These are phyloP conservation scores for Kluyveromyces siamensis DNA, from an alignment of 805 yeast genomes.

Conservation along the genomic window DNA sequence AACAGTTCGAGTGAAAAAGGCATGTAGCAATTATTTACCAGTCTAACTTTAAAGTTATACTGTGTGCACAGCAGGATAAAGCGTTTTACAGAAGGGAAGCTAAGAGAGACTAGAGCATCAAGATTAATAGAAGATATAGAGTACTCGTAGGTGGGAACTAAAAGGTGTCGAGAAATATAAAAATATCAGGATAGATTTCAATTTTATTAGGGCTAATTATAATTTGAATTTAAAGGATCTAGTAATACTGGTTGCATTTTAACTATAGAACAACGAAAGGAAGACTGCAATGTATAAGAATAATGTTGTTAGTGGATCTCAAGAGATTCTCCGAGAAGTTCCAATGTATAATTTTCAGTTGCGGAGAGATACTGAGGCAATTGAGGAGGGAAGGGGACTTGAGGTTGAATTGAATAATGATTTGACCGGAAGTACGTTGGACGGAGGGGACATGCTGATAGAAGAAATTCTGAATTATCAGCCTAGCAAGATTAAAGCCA, in stretches of 20 bases:
- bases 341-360: conserved; percentile 1
- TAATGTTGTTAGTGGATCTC: not conserved
- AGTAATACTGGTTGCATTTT: not conserved
- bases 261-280: not conserved
- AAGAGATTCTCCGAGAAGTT: not conserved
- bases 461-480: conserved; percentile 8
- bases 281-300: not conserved
- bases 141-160: not conserved
- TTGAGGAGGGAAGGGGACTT: conserved; percentile 3
- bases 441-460: conserved; percentile 8
- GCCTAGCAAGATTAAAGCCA: not conserved
- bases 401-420: conserved; percentile 12
- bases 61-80: not conserved
- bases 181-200: too few species aligned
- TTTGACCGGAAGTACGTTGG: conserved; percentile 25
- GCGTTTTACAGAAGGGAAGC: not conserved
- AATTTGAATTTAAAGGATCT: not conserved
- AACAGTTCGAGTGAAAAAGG: not conserved
- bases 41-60: not conserved
- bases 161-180: not conserved
- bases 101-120: not conserved
- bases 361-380: not conserved
- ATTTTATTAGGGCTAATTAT: not conserved
- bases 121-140: too few species aligned
- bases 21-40: not conserved